Evolutionary conservation across 148 eudicot species (phyloP), one percentile per base, ranked within the genome.

Genomic region (Salicornia ramosissima): DNA sequence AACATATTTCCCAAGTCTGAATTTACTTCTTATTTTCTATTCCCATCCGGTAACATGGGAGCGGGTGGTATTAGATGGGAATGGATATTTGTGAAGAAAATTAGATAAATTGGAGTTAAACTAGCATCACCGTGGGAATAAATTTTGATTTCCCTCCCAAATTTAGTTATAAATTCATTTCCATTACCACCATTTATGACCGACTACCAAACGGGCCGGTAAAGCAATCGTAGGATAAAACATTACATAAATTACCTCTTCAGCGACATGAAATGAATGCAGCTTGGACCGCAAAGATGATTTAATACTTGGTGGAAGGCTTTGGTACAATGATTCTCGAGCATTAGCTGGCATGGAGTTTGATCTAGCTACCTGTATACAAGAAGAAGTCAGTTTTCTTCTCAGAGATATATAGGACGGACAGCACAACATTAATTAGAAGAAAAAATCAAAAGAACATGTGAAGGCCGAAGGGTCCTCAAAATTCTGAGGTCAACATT

Each of bases 271-370:
- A 73, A 85, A 88, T 22, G 89, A 78, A 10, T 74, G 90, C 60
- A 93, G 70, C 74, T 81, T 90, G 75, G 87, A 80, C 70, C 95
- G 85, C 68, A 88, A 78, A 52, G 88, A 71, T 53, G 91, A 81
- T 75, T 84, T 87, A 53, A 93, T 77, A 65, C 82, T 81, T 8
- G 98, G 94, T 18, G 95, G 96, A 54, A 90, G 80, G 78, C 84
- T 82, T 69, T 88, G 92, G 73, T 93, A 93, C 74, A 93, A 79
- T 1, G 83, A 78, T 52, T 87, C 90, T 67, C 98, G 83, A 68
- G 85, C 68, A 70, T 69, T 81, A 57, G 77, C 73, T 47, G 93
- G 80, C 78, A 87, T 81, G 45, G 88, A 65, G 74, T 80, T 79
- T 54, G 88, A 75, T 75, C 91, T 81, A 19, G 96, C 87, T 42